Percentiles rank a stretch among this genome's conserved stretches.
phyloP scores from a whole-genome alignment of 2,329 filamentous ascomycete species.

The Trichophyton schoenleinii region DNA sequence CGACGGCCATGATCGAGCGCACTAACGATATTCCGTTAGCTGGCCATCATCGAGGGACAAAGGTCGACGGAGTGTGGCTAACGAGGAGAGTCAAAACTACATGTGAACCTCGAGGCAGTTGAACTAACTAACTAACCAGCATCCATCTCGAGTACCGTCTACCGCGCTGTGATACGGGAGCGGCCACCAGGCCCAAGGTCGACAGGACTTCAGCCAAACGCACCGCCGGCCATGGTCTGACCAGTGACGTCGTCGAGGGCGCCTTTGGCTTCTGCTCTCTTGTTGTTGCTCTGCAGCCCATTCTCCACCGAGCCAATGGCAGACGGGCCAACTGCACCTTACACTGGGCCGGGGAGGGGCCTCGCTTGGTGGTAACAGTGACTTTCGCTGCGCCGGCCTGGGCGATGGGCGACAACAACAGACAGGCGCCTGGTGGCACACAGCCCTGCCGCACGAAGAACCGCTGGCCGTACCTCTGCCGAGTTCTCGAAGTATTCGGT shows the following conservation, averaged over 20 bases:
- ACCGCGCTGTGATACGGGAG: not conserved
- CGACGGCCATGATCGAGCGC: not conserved
- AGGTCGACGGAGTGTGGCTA: no score
- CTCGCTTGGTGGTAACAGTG: not conserved
- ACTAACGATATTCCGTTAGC: slow-evolving; percentile 1
- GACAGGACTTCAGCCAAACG: not conserved
- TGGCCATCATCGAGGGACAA: no score
- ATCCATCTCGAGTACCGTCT: not conserved
- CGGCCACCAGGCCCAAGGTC: not conserved
- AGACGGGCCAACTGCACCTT: not conserved
- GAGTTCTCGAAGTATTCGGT: not conserved
- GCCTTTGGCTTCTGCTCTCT: not conserved
- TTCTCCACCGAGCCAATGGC: not conserved
- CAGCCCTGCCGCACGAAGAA: not conserved
- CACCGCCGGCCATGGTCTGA: not conserved
- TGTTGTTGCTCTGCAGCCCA: no score
- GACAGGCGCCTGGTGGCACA: no score
- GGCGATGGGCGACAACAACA: no score
- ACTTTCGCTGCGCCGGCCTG: no score
- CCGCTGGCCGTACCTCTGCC: not conserved
- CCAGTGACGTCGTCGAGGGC: not conserved
- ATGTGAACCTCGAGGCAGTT: not conserved
- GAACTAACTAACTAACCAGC: no score
- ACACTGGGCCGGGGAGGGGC: not conserved
- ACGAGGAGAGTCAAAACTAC: not conserved